These are phyloP conservation scores for Xylaria hypoxylon DNA, from an alignment of 2,329 filamentous ascomycete genomes.

Conservation along the genomic window DNA sequence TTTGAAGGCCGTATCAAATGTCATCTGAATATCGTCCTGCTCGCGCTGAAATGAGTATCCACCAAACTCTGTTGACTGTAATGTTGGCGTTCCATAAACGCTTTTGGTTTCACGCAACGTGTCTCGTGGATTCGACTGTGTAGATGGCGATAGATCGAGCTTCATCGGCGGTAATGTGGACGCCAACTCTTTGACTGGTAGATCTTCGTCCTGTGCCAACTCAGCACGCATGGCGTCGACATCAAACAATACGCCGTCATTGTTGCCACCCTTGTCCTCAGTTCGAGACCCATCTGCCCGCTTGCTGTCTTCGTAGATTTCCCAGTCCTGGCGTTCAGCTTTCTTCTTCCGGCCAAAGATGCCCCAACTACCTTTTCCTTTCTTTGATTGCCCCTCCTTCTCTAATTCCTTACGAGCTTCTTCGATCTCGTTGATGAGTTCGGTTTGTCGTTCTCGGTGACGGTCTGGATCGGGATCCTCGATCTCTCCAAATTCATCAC, in stretches of 20 bases:
- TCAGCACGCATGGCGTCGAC: conserved; percentile 93
- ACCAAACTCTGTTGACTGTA: conserved; percentile 43
- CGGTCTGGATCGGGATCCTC: conserved; percentile 97
- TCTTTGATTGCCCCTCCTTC: conserved; percentile 76
- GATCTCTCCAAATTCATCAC: conserved; percentile 94
- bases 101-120: conserved; percentile 61
- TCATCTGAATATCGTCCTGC: conserved; percentile 73
- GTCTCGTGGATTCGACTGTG: conserved; percentile 52
- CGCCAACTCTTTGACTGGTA: conserved; percentile 82
- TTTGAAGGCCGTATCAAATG: conserved; percentile 74
- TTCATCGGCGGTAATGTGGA: conserved; percentile 93
- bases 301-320: conserved; percentile 84
- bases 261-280: conserved; percentile 63
- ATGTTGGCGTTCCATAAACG: conserved; percentile 54
- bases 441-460: conserved; percentile 85
- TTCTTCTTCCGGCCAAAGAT: conserved; percentile 88
- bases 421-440: conserved; percentile 96
- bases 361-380: conserved; percentile 62
- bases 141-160: conserved; percentile 66
- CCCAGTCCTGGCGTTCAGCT: conserved; percentile 87
- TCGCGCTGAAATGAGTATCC: conserved; percentile 42
- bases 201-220: conserved; percentile 73
- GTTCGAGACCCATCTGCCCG: conserved; percentile 45
- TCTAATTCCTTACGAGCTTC: conserved; percentile 90
- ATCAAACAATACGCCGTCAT: conserved; percentile 84